These are phyloP conservation scores for Naganishia liquefaciens DNA, from an alignment of 1,284 basidiomycete species.

Conservation along the genomic window DNA sequence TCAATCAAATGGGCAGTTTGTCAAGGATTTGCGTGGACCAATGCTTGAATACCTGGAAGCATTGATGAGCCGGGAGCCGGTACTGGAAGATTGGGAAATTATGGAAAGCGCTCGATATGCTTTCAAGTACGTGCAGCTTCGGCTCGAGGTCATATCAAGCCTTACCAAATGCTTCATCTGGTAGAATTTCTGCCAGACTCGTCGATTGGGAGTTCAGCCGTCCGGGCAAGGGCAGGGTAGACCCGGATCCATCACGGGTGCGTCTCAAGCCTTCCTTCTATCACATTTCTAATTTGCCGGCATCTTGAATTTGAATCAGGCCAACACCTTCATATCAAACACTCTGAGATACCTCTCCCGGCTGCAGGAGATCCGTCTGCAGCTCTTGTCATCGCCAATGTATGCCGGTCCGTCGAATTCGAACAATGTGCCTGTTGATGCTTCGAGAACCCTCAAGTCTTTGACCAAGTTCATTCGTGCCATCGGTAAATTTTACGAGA, in stretches of 20 bases:
- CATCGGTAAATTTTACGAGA: conserved; percentile 53
- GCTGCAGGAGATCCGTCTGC: conserved; percentile 40
- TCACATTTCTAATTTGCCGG: not conserved
- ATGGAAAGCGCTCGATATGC: conserved; percentile 51
- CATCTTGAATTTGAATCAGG: conserved; percentile 34
- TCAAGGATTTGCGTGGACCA: conserved; percentile 27
- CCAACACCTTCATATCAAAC: conserved; percentile 44
- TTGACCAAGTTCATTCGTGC: conserved; percentile 50
- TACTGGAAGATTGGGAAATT: conserved; percentile 44
- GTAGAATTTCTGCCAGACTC: conserved; percentile 32
- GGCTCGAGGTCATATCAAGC: not conserved
- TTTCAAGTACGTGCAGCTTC: conserved; percentile 48
- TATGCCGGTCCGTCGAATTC: conserved; percentile 26
- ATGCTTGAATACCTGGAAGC: conserved; percentile 33
- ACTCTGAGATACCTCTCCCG: conserved; percentile 47
- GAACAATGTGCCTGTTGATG: conserved; percentile 30
- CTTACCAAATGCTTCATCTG: not conserved
- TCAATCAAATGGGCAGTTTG: conserved; percentile 18
- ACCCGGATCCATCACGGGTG: conserved; percentile 33
- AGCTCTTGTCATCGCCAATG: conserved; percentile 43
- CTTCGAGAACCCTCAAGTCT: conserved; percentile 39
- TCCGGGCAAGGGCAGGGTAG: conserved; percentile 37
- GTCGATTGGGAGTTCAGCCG: conserved; percentile 34
- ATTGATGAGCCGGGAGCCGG: conserved; percentile 30
- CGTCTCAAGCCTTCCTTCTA: not conserved